Percentiles rank a stretch among this genome's conserved stretches.
Evolutionary conservation across 495 filamentous ascomycete genomes (phyloP).

Genomic region (Tuber borchii): DNA sequence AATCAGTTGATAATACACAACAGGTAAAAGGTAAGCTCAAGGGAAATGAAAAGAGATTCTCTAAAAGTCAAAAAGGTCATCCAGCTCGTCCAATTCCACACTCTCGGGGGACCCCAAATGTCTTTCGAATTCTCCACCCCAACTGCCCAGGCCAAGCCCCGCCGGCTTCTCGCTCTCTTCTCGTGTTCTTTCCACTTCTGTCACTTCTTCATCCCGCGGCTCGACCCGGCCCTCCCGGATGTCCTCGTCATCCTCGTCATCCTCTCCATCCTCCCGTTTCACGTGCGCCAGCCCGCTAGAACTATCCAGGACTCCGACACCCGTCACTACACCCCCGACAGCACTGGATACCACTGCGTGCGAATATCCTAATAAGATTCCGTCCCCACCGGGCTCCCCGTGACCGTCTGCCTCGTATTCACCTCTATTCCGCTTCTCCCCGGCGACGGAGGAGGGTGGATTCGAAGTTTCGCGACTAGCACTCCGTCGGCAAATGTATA

Average conservation of each 20-base stretch:
- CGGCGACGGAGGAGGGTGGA: conserved; percentile 44
- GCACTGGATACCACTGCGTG: background rate
- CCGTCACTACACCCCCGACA: conserved; percentile 31
- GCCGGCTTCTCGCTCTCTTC: conserved; percentile 39
- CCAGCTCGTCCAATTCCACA: conserved; percentile 85
- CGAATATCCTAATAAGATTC: conserved; percentile 44
- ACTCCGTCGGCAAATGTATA: conserved; percentile 66
- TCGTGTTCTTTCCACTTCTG: conserved; percentile 29
- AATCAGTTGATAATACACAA: background rate
- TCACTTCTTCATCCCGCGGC: conserved; percentile 21
- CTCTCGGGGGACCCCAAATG: conserved; percentile 77
- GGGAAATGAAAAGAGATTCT: background rate
- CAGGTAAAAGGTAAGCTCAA: background rate
- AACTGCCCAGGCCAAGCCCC: conserved; percentile 48
- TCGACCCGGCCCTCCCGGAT: conserved; percentile 5
- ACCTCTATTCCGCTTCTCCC: conserved; percentile 40
- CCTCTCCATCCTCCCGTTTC: conserved; percentile 17
- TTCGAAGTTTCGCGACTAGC: conserved; percentile 47
- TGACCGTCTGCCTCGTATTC: conserved; percentile 45
- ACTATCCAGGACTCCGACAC: conserved; percentile 41
- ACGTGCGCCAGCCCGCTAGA: conserved; percentile 7
- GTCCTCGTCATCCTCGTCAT: conserved; percentile 11
- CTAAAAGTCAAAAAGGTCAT: conserved; percentile 73
- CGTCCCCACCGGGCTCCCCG: conserved; percentile 50
- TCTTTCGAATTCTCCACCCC: conserved; percentile 53